Conservation (phyloP, 805 yeast genomes). For the Candida qinlingensis region DNA sequence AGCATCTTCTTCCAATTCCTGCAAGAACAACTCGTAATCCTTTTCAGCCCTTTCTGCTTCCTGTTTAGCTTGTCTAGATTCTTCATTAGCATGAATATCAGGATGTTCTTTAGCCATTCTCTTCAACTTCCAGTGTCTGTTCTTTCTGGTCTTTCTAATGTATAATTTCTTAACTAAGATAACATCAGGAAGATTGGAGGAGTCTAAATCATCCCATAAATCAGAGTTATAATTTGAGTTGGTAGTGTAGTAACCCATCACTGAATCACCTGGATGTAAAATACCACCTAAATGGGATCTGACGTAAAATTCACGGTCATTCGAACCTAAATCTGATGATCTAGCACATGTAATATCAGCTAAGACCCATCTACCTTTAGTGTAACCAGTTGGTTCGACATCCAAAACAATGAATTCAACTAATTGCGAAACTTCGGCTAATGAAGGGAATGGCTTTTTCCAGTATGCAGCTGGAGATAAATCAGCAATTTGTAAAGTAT, state of each 20-base stretch:
- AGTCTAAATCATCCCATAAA: slow-evolving; percentile 65
- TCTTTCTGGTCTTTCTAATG: slow-evolving; percentile 70
- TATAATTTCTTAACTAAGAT: slow-evolving; percentile 85
- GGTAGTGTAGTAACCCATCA: slow-evolving; percentile 80
- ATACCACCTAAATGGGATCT: slow-evolving; percentile 92
- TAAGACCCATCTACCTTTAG: slow-evolving; percentile 69
- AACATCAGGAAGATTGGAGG: slow-evolving; percentile 73
- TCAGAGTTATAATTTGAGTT: slow-evolving; percentile 88
- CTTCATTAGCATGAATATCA: slow-evolving; percentile 75
- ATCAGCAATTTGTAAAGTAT: slow-evolving; percentile 73
- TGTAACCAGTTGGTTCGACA: slow-evolving; percentile 84
- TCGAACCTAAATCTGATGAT: slow-evolving; percentile 79
- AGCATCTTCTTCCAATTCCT: slow-evolving; percentile 94
- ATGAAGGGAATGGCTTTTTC: slow-evolving; percentile 74
- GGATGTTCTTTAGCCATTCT: slow-evolving; percentile 96
- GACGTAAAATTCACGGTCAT: slow-evolving; percentile 76
- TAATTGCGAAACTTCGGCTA: slow-evolving; percentile 70
- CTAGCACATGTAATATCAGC: slow-evolving; percentile 94
- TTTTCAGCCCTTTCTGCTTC: slow-evolving; percentile 89
- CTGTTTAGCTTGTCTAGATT: slow-evolving; percentile 72
- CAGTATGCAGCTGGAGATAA: slow-evolving; percentile 67
- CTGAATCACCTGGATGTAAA: slow-evolving; percentile 95
- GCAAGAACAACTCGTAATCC: slow-evolving; percentile 93
- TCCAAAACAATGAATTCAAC: slow-evolving; percentile 88
- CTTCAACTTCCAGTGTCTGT: slow-evolving; percentile 86